Evolutionary conservation across 164 flowering plant species (phyloP).

Genomic region (Nelumbo lutea): DNA sequence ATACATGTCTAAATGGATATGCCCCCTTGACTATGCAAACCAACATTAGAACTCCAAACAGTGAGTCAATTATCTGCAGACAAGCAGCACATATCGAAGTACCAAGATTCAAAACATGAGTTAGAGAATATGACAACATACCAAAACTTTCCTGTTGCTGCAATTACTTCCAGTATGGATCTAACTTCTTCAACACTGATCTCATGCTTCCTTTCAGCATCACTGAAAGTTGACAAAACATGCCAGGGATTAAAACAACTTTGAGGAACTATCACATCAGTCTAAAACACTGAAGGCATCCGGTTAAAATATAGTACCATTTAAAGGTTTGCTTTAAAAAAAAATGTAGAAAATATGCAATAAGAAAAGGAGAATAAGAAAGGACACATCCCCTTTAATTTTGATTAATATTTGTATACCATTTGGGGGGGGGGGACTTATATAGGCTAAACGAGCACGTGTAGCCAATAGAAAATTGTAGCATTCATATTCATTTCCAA

Average conservation of each 20-base stretch:
- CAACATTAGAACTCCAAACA: background rate
- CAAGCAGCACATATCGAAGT: background rate
- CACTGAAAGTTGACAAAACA: constrained; percentile 14
- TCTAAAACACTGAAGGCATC: too few species aligned
- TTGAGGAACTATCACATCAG: background rate
- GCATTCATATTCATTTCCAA: too few species aligned
- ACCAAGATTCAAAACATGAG: background rate
- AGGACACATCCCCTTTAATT: too few species aligned
- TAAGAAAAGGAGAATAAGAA: too few species aligned
- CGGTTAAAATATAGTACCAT: too few species aligned
- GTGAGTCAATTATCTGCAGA: background rate
- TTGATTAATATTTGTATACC: too few species aligned
- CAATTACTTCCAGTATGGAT: constrained; percentile 50
- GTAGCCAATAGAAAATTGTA: too few species aligned
- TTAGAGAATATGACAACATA: constrained; percentile 18
- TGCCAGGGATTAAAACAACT: background rate
- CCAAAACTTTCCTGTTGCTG: constrained; percentile 83
- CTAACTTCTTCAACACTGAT: constrained; percentile 50
- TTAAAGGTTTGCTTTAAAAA: too few species aligned
- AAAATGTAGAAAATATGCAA: too few species aligned
- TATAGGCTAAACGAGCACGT: too few species aligned
- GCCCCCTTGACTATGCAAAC: background rate
- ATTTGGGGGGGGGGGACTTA: too few species aligned
- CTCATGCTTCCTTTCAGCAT: constrained; percentile 25
- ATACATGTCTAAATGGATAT: background rate